Conservation (phyloP, 2,329 filamentous ascomycete genomes). For the Aspergillus texensis region DNA sequence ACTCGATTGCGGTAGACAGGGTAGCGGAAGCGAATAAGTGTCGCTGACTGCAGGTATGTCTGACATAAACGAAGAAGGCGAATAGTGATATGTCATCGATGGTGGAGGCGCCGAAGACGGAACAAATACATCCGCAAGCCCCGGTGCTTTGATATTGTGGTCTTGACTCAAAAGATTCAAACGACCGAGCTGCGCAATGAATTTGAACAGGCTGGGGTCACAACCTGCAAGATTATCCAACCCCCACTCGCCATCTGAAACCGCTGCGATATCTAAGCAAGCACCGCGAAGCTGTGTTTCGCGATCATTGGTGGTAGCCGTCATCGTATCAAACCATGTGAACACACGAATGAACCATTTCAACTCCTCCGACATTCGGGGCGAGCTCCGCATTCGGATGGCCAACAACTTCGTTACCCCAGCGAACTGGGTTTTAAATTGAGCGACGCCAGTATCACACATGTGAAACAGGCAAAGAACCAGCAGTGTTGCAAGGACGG, state of each 20-base stretch:
- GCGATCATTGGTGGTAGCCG: slow-evolving; percentile 86
- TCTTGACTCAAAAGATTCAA: slow-evolving; percentile 81
- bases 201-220: slow-evolving; percentile 82
- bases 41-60: slow-evolving; percentile 45
- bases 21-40: slow-evolving; percentile 34
- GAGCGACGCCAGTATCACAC: slow-evolving; percentile 88
- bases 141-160: slow-evolving; percentile 38
- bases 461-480: slow-evolving; percentile 91
- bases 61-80: slow-evolving; percentile 16
- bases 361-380: slow-evolving; percentile 66
- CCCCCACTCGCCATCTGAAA: slow-evolving; percentile 69
- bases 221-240: slow-evolving; percentile 86
- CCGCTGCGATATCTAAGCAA: slow-evolving; percentile 64
- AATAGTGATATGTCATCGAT: slow-evolving; percentile 34
- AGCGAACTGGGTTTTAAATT: slow-evolving; percentile 90
- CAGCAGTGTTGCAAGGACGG: slow-evolving; percentile 82
- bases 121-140: slow-evolving; percentile 16
- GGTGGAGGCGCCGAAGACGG: slow-evolving; percentile 36
- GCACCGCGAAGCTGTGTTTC: slow-evolving; percentile 75
- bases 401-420: slow-evolving; percentile 88
- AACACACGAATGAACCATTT: slow-evolving; percentile 90
- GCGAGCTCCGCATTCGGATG: slow-evolving; percentile 66
- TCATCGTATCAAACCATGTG: slow-evolving; percentile 92
- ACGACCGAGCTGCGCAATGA: slow-evolving; percentile 79
- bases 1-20: slow-evolving; percentile 28